Evolutionary conservation across 768 basidiomycete species (phyloP).

Genomic region (Pisolithus albus): DNA sequence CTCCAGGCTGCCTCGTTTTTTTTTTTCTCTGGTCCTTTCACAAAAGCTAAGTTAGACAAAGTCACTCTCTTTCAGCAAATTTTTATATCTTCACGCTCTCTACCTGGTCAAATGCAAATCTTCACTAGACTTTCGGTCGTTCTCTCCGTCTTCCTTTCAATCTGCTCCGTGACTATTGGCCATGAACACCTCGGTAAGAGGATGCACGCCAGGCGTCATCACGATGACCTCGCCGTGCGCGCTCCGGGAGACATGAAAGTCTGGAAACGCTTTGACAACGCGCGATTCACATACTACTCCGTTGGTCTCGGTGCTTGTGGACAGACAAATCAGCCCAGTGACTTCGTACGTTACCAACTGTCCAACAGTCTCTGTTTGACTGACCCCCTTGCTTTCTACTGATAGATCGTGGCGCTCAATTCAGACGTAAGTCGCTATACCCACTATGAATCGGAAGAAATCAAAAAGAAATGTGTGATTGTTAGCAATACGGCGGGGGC

Average conservation of each 20-base stretch:
- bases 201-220: conserved; percentile 17
- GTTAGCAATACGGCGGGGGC: conserved; percentile 51
- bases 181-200: conserved; percentile 17
- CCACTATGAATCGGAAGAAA: background rate
- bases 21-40: background rate
- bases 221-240: conserved; percentile 17
- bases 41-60: conserved; percentile 2
- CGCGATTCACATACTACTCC: conserved; percentile 33
- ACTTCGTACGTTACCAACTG: conserved; percentile 26
- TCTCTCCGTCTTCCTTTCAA: conserved; percentile 13
- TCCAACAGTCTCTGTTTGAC: background rate
- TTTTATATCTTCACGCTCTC: conserved; percentile 3
- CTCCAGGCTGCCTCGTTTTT: background rate
- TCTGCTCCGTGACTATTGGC: conserved; percentile 13
- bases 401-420: conserved; percentile 49
- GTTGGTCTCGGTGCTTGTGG: conserved; percentile 43
- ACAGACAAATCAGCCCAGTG: conserved; percentile 16
- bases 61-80: conserved; percentile 20
- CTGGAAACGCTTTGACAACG: conserved; percentile 16
- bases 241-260: conserved; percentile 18
- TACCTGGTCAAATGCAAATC: conserved; percentile 16
- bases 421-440: conserved; percentile 13
- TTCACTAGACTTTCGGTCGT: conserved; percentile 14
- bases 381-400: conserved; percentile 1
- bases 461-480: conserved; percentile 3